Conservation (phyloP, 768 basidiomycete genomes). For the Pleurotus sapidus region DNA sequence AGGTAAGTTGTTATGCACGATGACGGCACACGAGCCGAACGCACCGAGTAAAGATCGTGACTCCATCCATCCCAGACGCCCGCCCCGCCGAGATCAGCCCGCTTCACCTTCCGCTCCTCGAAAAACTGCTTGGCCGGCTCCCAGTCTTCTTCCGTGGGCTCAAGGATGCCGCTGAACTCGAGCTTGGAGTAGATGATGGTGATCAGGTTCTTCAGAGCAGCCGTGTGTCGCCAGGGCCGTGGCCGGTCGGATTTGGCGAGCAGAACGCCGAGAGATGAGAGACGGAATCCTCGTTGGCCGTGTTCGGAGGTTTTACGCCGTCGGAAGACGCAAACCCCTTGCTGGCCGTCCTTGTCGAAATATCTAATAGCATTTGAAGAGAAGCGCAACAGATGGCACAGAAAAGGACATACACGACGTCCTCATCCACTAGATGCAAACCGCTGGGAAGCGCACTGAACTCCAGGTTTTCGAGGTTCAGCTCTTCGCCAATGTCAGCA, state of each 20-base stretch:
- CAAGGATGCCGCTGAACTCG: slow-evolving; percentile 43
- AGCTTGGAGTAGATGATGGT: slow-evolving; percentile 49
- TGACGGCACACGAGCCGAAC: slow-evolving; percentile 8
- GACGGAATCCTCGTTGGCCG: slow-evolving; percentile 77
- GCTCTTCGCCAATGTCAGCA: slow-evolving; percentile 34
- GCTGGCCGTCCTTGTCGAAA: slow-evolving; percentile 66
- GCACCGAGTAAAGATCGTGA: slow-evolving; percentile 57
- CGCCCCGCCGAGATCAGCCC: slow-evolving; percentile 49
- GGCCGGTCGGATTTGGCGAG: slow-evolving; percentile 62
- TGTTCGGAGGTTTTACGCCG: slow-evolving; percentile 64
- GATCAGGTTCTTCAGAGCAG: slow-evolving; percentile 59
- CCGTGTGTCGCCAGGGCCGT: slow-evolving; percentile 74
- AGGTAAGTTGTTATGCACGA: too few relatives aligned
- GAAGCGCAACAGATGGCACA: not conserved
- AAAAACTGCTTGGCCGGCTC: slow-evolving; percentile 62
- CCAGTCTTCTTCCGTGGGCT: slow-evolving; percentile 59
- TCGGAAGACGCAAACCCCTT: slow-evolving; percentile 74
- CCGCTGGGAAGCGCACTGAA: slow-evolving; percentile 83
- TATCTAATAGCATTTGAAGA: slow-evolving; percentile 39
- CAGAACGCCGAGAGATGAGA: slow-evolving; percentile 75
- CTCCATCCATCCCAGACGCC: slow-evolving; percentile 71
- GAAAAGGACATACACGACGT: slow-evolving; percentile 61
- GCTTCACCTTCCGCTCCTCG: slow-evolving; percentile 53
- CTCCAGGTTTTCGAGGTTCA: slow-evolving; percentile 69
- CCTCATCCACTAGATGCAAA: slow-evolving; percentile 73